Evolutionary conservation across 2,329 filamentous ascomycete species (phyloP).

Genomic region (Aspergillus clavatus): DNA sequence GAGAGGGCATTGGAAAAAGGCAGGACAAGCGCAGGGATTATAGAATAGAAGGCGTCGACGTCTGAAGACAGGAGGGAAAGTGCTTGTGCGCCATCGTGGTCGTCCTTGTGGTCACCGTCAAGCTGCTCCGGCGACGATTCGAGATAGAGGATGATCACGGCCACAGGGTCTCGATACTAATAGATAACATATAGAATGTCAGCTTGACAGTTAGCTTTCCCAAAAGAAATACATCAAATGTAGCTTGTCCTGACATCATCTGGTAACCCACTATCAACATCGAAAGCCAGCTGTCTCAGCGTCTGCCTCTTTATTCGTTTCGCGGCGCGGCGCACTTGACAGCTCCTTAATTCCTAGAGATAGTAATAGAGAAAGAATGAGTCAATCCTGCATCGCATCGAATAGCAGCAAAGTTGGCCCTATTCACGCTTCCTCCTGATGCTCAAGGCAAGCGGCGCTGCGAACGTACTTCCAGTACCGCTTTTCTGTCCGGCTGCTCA

Average conservation of each 20-base stretch:
- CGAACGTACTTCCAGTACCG: constrained; percentile 30
- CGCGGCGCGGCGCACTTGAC: constrained; percentile 30
- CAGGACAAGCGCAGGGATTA: constrained; percentile 21
- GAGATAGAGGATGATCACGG: constrained; percentile 36
- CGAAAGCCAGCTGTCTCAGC: constrained; percentile 30
- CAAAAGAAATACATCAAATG: background rate
- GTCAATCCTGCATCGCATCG: background rate
- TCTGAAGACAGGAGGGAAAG: constrained; percentile 32
- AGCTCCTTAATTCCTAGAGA: constrained; percentile 32
- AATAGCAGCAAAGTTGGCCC: background rate
- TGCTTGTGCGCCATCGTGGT: constrained; percentile 16
- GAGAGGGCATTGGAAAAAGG: constrained; percentile 25
- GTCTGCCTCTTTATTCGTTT: constrained; percentile 30
- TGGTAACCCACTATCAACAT: constrained; percentile 27
- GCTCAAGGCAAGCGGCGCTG: background rate
- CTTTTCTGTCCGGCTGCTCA: constrained; percentile 26
- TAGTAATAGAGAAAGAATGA: background rate
- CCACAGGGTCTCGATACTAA: constrained; percentile 33
- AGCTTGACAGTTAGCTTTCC: background rate
- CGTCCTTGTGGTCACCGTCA: constrained; percentile 15
- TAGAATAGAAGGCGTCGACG: constrained; percentile 32
- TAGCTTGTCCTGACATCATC: constrained; percentile 27
- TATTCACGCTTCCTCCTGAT: background rate
- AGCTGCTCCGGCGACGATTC: constrained; percentile 24
- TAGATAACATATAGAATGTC: background rate